phyloP scores from a whole-genome alignment of 73 alveolate species.

The Uronychia setigera region DNA sequence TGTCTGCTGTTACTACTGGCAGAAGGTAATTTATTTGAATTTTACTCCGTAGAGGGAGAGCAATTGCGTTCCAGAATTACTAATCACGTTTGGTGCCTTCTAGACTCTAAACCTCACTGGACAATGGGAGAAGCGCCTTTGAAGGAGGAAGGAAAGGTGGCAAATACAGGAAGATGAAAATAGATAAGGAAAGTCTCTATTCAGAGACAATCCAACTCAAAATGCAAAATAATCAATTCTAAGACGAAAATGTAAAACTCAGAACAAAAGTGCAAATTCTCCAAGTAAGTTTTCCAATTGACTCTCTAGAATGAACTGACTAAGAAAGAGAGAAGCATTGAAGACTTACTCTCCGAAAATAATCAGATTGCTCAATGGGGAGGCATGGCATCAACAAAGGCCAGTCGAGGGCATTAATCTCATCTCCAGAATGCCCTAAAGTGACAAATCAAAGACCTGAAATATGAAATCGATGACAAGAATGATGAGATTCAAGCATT shows the following conservation, averaged over 20 bases:
- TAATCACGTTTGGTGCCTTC: not conserved
- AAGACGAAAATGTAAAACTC: conserved; percentile 37
- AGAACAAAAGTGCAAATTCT: conserved; percentile 3
- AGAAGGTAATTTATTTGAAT: no score
- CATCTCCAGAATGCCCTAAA: conserved; percentile 37
- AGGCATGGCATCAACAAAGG: not conserved
- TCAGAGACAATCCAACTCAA: conserved; percentile 28
- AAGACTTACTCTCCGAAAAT: not conserved
- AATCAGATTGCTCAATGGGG: not conserved
- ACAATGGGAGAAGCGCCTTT: not conserved
- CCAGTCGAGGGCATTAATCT: conserved; percentile 18
- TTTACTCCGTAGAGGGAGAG: not conserved
- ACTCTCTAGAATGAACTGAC: conserved; percentile 3
- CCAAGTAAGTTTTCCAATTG: conserved; percentile 9
- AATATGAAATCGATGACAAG: conserved; percentile 1
- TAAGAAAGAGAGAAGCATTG: conserved; percentile 10
- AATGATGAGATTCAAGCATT: conserved; percentile 49
- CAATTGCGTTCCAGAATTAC: not conserved
- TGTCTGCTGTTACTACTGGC: no score
- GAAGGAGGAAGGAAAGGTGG: not conserved
- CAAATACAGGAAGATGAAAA: not conserved
- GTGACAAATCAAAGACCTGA: conserved; percentile 57
- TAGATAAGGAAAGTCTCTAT: conserved; percentile 20
- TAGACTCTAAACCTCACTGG: not conserved
- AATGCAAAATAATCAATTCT: conserved; percentile 2